Evolutionary conservation across 495 filamentous ascomycete species (phyloP).

Genomic region (Recurvomyces mirabilis): DNA sequence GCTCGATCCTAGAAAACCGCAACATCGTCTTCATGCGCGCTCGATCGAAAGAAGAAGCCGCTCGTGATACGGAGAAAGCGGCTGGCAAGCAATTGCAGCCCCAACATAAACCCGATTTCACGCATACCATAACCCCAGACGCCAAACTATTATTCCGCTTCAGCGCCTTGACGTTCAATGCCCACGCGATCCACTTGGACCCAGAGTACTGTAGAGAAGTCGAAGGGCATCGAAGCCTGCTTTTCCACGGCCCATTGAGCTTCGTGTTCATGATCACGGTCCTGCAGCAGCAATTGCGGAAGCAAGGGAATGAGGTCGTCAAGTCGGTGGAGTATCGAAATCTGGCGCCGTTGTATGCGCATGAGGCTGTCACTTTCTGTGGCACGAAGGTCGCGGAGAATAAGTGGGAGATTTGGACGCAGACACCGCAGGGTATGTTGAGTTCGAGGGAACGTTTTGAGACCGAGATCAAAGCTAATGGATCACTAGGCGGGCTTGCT

Average conservation of each 20-base stretch:
- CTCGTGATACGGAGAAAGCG: slow-evolving; percentile 8
- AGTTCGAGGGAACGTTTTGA: too few relatives aligned
- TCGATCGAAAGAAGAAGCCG: slow-evolving; percentile 23
- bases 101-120: slow-evolving; percentile 42
- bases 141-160: slow-evolving; percentile 67
- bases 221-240: slow-evolving; percentile 62
- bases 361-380: slow-evolving; percentile 40
- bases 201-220: slow-evolving; percentile 51
- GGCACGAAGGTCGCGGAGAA: slow-evolving; percentile 19
- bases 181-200: slow-evolving; percentile 78
- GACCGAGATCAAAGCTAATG: too few relatives aligned
- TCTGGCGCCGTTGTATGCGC: slow-evolving; percentile 66
- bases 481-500: slow-evolving; percentile 28
- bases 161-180: slow-evolving; percentile 75
- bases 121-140: slow-evolving; percentile 50
- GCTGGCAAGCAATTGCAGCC: slow-evolving; percentile 19
- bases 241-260: slow-evolving; percentile 82
- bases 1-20: slow-evolving; percentile 41
- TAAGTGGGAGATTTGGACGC: slow-evolving; percentile 20
- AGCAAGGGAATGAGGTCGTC: slow-evolving; percentile 28
- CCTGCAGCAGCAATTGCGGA: slow-evolving; percentile 41
- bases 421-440: slow-evolving; percentile 17
- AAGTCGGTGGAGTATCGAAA: slow-evolving; percentile 63
- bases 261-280: slow-evolving; percentile 60
- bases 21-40: slow-evolving; percentile 52